Conservation (phyloP, 106 monocot species). For the Apostasia shenzhenica region DNA sequence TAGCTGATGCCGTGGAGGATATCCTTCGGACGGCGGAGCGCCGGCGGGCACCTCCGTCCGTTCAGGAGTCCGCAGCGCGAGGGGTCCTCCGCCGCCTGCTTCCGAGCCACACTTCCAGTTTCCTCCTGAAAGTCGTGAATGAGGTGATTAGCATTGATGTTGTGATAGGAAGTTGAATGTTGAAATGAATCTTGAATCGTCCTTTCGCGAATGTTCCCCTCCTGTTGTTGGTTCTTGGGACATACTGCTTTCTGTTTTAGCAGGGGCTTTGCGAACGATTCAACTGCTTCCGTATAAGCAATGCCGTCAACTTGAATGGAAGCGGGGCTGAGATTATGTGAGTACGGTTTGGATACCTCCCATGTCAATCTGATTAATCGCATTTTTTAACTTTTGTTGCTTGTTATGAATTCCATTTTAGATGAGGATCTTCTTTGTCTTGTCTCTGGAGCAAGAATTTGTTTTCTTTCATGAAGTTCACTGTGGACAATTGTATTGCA, state of each 20-base stretch:
- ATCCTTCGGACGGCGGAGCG: constrained; percentile 25
- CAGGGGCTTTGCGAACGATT: constrained; percentile 57
- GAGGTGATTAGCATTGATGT: constrained; percentile 23
- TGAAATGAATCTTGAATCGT: not conserved
- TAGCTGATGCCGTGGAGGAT: constrained; percentile 15
- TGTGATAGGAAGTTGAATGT: not conserved
- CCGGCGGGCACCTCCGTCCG: constrained; percentile 32
- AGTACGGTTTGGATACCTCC: not conserved
- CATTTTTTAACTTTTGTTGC: not conserved
- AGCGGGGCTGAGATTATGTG: constrained; percentile 59
- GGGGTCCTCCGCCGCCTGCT: constrained; percentile 61
- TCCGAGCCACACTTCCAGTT: constrained; percentile 54
- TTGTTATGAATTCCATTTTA: not conserved
- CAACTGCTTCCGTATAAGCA: constrained; percentile 65
- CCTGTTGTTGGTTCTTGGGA: not conserved
- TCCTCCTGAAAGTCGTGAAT: constrained; percentile 54
- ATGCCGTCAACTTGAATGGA: constrained; percentile 22
- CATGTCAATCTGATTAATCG: too few relatives aligned
- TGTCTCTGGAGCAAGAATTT: not conserved
- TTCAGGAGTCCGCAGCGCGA: constrained; percentile 55
- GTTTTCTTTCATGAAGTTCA: not conserved
- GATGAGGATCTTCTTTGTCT: not conserved
- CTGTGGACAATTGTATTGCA: not conserved
- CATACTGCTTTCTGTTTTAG: not conserved
- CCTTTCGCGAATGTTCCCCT: not conserved